A percentile compares a stretch with the other conserved stretches of the same genome.
phyloP scores from a whole-genome alignment of 495 filamentous ascomycete genomes.

The Jackrogersella minutella region DNA sequence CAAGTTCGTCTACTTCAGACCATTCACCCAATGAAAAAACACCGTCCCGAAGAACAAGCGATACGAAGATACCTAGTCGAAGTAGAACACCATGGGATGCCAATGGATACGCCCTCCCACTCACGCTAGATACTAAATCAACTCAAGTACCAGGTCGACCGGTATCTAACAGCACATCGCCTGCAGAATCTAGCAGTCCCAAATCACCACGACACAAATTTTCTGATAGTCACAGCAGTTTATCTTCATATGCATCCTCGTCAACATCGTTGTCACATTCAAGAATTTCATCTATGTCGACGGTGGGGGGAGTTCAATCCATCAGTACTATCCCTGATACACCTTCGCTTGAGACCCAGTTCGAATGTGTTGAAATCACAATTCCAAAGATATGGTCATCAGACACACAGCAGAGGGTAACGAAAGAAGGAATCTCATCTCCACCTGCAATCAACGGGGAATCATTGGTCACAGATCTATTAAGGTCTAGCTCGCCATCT shows the following conservation, averaged over 20 bases:
- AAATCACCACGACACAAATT: conserved; percentile 51
- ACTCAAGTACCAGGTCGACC: conserved; percentile 20
- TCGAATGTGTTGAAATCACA: conserved; percentile 15
- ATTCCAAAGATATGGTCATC: conserved; percentile 19
- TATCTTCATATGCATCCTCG: conserved; percentile 51
- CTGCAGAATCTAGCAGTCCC: conserved; percentile 39
- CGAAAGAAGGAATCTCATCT: conserved; percentile 22
- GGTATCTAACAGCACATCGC: conserved; percentile 42
- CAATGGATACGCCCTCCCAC: conserved; percentile 51
- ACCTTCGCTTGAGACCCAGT: conserved; percentile 16
- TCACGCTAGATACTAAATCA: conserved; percentile 45
- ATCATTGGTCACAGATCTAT: not conserved
- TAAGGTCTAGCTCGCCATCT: conserved; percentile 25
- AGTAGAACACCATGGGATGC: conserved; percentile 59
- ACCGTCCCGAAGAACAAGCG: conserved; percentile 35
- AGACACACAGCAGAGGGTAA: conserved; percentile 1
- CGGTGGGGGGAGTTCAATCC: conserved; percentile 45
- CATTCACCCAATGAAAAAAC: conserved; percentile 43
- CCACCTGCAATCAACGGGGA: conserved; percentile 10
- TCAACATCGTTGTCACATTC: conserved; percentile 49
- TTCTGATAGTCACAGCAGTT: conserved; percentile 50
- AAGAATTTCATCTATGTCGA: conserved; percentile 52
- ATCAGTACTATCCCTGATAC: conserved; percentile 14
- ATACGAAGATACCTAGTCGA: conserved; percentile 42
- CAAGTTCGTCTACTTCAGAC: conserved; percentile 23